Conservation (phyloP, 768 basidiomycete species). For the Leucosporidium yakuticum region DNA sequence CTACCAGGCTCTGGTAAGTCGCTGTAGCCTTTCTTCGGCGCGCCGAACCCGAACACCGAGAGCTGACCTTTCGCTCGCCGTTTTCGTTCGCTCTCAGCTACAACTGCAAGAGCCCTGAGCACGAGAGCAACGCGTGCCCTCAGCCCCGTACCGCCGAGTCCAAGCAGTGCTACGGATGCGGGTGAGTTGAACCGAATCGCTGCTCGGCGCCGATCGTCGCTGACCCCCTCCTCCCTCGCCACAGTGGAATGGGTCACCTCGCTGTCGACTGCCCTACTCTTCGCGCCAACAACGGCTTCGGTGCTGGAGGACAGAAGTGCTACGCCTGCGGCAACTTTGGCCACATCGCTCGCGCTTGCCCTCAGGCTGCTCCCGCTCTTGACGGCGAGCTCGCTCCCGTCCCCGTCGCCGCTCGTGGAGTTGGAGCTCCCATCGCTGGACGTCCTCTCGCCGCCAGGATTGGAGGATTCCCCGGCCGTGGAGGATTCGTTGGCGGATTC, state of each 20-base stretch:
- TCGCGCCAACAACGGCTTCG: conserved; percentile 10
- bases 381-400: background rate
- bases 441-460: background rate
- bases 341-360: conserved; percentile 32
- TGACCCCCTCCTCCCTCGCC: background rate
- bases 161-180: conserved; percentile 33
- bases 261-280: conserved; percentile 22
- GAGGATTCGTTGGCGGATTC: background rate
- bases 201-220: background rate
- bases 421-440: background rate
- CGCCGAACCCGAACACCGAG: conserved; percentile 4
- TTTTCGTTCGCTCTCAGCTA: conserved; percentile 26
- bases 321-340: conserved; percentile 6
- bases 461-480: background rate
- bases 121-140: conserved; percentile 33
- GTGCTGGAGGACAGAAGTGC: background rate
- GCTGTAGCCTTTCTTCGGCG: background rate
- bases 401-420: conserved; percentile 4
- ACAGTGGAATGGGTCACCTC: conserved; percentile 29
- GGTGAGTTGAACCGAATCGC: background rate
- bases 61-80: conserved; percentile 25
- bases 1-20: background rate
- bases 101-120: conserved; percentile 34
- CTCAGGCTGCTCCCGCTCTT: background rate
- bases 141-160: conserved; percentile 25